These are phyloP conservation scores for Yarrowia hollandica DNA, from an alignment of 805 yeast genomes.

Conservation along the genomic window DNA sequence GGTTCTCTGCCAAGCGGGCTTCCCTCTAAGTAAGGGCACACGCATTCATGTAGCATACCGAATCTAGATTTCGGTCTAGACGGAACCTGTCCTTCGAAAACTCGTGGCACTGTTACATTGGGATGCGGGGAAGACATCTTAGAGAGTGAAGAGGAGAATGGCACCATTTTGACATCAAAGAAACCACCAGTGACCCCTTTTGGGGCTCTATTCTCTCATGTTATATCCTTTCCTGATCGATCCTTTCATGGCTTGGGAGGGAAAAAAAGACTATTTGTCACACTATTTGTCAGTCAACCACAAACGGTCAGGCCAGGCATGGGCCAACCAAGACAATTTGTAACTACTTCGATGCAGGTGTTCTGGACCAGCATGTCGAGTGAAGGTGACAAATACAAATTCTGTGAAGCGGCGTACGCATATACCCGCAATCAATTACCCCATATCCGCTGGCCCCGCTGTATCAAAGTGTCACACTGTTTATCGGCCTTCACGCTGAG, in stretches of 20 bases:
- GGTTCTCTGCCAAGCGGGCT: neutral
- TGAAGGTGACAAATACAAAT: neutral
- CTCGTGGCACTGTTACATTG: neutral
- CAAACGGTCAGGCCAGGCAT: conserved; percentile 4
- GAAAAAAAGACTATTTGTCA: neutral
- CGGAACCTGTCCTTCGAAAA: too few relatives aligned
- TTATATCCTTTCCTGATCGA: neutral
- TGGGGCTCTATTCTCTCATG: too few relatives aligned
- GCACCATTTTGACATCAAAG: neutral
- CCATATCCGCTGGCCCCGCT: neutral
- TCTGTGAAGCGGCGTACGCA: conserved; percentile 11
- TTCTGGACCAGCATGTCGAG: conserved; percentile 5
- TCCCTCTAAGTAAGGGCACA: neutral
- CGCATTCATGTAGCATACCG: neutral
- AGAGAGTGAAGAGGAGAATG: too few relatives aligned
- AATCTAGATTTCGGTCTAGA: conserved; percentile 18
- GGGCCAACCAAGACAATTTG: neutral
- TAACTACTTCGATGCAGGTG: neutral
- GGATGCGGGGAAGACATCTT: neutral
- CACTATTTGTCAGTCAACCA: conserved; percentile 6
- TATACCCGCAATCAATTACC: neutral
- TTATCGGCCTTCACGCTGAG: neutral
- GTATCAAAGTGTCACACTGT: neutral
- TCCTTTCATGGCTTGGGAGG: neutral
- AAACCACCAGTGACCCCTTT: neutral